A percentile compares a stretch with the other conserved stretches of the same genome.
phyloP scores from a whole-genome alignment of 2,329 filamentous ascomycete genomes.

The Coniochaeta sp. region DNA sequence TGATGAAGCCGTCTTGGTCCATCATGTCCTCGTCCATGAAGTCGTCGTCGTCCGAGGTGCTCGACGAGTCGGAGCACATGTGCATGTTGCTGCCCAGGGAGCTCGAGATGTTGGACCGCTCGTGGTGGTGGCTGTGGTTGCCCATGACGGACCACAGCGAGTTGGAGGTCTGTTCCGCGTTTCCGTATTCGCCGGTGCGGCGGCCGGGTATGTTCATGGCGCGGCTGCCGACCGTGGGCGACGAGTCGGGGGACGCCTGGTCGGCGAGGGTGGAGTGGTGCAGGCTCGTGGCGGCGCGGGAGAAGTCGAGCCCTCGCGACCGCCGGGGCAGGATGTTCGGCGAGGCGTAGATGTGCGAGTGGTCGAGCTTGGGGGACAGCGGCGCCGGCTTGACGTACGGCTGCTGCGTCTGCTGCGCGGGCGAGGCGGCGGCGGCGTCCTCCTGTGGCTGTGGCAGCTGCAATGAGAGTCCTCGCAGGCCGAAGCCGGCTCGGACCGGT shows the following conservation, averaged over 20 bases:
- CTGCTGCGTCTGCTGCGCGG: slow-evolving; percentile 15
- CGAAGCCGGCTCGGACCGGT: slow-evolving; percentile 60
- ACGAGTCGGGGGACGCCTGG: slow-evolving; percentile 80
- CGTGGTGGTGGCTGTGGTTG: slow-evolving; percentile 56
- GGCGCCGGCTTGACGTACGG: slow-evolving; percentile 48
- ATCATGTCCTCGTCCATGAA: slow-evolving; percentile 67
- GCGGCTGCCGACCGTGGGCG: slow-evolving; percentile 69
- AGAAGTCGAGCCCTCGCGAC: slow-evolving; percentile 88
- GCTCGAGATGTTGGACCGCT: slow-evolving; percentile 67
- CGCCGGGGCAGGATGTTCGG: slow-evolving; percentile 84
- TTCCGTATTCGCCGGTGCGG: slow-evolving; percentile 38
- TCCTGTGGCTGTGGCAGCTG: slow-evolving; percentile 53
- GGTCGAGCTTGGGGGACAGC: slow-evolving; percentile 79
- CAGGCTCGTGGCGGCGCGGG: slow-evolving; percentile 83
- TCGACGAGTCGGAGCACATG: slow-evolving; percentile 71
- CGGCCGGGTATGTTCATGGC: slow-evolving; percentile 56
- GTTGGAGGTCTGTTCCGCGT: slow-evolving; percentile 58
- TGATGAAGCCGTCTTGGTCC: slow-evolving; percentile 74
- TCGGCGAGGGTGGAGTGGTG: slow-evolving; percentile 94
- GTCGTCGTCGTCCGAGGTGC: slow-evolving; percentile 63
- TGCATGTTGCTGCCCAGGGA: slow-evolving; percentile 71
- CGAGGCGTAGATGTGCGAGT: slow-evolving; percentile 77
- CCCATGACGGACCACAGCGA: slow-evolving; percentile 66
- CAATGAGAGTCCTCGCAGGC: slow-evolving; percentile 58
- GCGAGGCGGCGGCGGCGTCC: slow-evolving; percentile 29